Conservation (phyloP, 805 yeast genomes). For the Metschnikowia reukaufii region DNA sequence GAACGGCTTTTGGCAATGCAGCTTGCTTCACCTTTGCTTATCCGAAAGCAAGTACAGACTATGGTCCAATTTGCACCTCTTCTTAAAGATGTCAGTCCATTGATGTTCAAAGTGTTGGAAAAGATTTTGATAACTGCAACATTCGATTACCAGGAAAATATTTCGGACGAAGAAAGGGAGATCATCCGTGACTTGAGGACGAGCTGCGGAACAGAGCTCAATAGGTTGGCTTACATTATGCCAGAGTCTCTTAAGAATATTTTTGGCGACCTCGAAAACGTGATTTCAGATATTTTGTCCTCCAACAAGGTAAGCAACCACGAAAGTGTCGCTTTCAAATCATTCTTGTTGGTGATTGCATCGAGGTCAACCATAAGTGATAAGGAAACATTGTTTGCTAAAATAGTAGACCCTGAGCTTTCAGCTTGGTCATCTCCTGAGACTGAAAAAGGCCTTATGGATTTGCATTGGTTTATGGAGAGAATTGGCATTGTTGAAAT, state of each 20-base stretch:
- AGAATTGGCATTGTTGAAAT: constrained; percentile 91
- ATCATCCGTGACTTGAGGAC: constrained; percentile 83
- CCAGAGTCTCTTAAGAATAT: constrained; percentile 86
- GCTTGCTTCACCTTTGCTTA: constrained; percentile 74
- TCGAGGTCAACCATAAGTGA: constrained; percentile 75
- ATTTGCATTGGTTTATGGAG: constrained; percentile 98
- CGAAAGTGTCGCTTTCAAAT: constrained; percentile 90
- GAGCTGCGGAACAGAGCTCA: constrained; percentile 91
- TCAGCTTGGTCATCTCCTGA: constrained; percentile 90
- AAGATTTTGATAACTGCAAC: constrained; percentile 83
- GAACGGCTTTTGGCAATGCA: constrained; percentile 73
- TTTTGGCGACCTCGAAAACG: constrained; percentile 78
- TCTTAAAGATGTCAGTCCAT: constrained; percentile 67
- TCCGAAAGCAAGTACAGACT: constrained; percentile 86
- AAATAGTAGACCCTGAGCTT: constrained; percentile 91
- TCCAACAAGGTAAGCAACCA: constrained; percentile 77
- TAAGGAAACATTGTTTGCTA: constrained; percentile 74
- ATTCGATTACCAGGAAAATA: constrained; percentile 66
- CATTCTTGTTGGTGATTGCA: constrained; percentile 87
- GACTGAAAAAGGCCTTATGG: constrained; percentile 84
- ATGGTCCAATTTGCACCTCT: constrained; percentile 92
- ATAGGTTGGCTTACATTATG: constrained; percentile 90
- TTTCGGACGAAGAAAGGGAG: constrained; percentile 74
- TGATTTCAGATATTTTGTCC: constrained; percentile 67
- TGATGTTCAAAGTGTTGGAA: constrained; percentile 83